Evolutionary conservation across 768 basidiomycete genomes (phyloP).

Genomic region (Hemileccinum rubropunctum): DNA sequence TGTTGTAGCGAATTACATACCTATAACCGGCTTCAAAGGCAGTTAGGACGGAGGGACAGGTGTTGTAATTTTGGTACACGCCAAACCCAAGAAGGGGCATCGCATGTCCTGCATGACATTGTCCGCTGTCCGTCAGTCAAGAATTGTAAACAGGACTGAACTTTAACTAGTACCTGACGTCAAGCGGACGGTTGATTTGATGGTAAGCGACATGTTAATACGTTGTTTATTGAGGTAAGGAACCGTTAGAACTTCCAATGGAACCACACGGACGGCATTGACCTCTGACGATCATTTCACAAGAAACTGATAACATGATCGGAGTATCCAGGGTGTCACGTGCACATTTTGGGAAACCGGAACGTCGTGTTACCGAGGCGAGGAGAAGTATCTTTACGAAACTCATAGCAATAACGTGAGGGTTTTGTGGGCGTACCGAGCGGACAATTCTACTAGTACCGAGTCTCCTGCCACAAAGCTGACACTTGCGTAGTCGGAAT

Average conservation of each 20-base stretch:
- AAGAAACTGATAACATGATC: not conserved
- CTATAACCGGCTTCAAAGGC: slow-evolving; percentile 69
- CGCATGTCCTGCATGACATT: slow-evolving; percentile 43
- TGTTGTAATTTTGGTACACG: slow-evolving; percentile 64
- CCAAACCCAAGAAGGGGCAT: slow-evolving; percentile 72
- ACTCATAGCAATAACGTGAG: slow-evolving; percentile 4
- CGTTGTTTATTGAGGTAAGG: slow-evolving; percentile 17
- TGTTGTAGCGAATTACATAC: slow-evolving; percentile 26
- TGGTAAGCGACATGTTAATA: slow-evolving; percentile 25
- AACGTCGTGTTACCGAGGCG: slow-evolving; percentile 2
- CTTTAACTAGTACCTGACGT: slow-evolving; percentile 32
- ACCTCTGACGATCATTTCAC: slow-evolving; percentile 3
- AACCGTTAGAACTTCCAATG: not conserved
- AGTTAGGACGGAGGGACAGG: slow-evolving; percentile 52
- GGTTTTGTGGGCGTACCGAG: not conserved
- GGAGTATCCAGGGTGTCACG: too few relatives aligned
- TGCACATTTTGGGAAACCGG: not conserved
- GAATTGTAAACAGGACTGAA: slow-evolving; percentile 2
- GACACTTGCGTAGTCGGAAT: slow-evolving; percentile 3
- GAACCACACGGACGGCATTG: slow-evolving; percentile 4
- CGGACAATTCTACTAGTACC: slow-evolving; percentile 13
- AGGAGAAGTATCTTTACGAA: slow-evolving; percentile 7
- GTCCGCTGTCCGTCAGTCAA: not conserved
- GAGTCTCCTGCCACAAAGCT: not conserved
- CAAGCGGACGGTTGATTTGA: slow-evolving; percentile 32